Conservation (phyloP, 108 stramenopile species). For the Chaetoceros muelleri region DNA sequence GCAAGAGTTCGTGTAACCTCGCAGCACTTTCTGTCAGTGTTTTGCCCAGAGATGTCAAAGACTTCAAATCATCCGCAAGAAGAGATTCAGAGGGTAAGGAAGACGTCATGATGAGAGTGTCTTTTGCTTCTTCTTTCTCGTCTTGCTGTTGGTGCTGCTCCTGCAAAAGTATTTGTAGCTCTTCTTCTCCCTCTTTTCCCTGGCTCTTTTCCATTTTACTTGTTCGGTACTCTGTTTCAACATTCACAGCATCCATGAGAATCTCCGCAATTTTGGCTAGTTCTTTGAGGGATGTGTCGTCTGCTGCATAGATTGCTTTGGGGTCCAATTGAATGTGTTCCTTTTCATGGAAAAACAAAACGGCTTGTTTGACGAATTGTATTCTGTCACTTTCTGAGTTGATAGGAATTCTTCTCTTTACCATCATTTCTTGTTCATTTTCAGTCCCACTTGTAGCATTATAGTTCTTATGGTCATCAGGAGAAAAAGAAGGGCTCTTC, state of each 20-base stretch:
- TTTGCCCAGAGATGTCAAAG: neutral
- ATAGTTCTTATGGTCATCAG: too few relatives aligned
- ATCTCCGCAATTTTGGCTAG: slow-evolving; percentile 50
- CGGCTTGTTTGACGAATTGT: slow-evolving; percentile 51
- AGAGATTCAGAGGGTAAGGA: too few relatives aligned
- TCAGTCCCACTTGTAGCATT: too few relatives aligned
- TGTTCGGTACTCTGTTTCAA: too few relatives aligned
- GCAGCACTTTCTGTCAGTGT: neutral
- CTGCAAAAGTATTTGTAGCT: neutral
- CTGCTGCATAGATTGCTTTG: slow-evolving; percentile 68
- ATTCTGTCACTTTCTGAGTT: slow-evolving; percentile 57
- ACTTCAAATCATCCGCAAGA: slow-evolving; percentile 1
- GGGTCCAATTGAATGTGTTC: slow-evolving; percentile 47
- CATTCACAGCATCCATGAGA: slow-evolving; percentile 32
- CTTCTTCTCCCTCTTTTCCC: slow-evolving; percentile 6
- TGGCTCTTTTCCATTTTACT: too few relatives aligned
- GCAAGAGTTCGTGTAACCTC: neutral
- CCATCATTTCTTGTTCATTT: too few relatives aligned
- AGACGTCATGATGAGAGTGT: too few relatives aligned
- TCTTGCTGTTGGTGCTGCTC: slow-evolving; percentile 12
- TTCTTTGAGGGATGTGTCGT: slow-evolving; percentile 68
- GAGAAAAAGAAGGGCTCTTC: too few relatives aligned
- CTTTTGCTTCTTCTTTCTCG: slow-evolving; percentile 5
- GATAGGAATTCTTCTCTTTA: too few relatives aligned
- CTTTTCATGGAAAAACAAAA: slow-evolving; percentile 18